These are phyloP conservation scores for Hypericum androsaemum DNA, from an alignment of 345 rosid species.

Conservation along the genomic window DNA sequence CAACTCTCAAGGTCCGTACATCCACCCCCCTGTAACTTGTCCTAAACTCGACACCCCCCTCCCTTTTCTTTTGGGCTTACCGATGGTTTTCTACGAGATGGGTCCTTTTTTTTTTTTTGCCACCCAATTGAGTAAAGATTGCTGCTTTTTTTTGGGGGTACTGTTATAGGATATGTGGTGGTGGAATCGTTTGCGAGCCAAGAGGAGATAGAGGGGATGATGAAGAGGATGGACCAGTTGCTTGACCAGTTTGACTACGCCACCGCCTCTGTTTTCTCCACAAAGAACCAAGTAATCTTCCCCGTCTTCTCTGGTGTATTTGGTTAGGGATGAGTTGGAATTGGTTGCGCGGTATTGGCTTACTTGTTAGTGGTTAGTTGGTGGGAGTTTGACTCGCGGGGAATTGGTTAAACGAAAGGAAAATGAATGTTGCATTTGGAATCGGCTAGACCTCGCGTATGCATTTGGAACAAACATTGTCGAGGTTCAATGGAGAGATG, in stretches of 20 bases:
- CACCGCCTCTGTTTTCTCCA: conserved; percentile 70
- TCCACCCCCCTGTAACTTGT: background rate
- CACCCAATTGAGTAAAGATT: background rate
- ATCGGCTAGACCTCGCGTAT: no score
- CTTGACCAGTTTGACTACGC: conserved; percentile 53
- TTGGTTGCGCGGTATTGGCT: no score
- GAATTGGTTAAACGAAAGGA: no score
- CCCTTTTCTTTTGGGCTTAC: background rate
- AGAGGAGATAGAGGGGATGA: conserved; percentile 48
- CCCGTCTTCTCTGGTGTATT: background rate
- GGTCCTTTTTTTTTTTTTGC: no score
- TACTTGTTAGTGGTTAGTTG: no score
- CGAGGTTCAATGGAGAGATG: no score
- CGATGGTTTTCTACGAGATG: background rate
- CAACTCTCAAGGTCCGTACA: conserved; percentile 40
- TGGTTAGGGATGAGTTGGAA: no score
- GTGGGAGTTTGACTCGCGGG: no score
- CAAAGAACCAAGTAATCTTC: conserved; percentile 59
- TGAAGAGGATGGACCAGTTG: conserved; percentile 60
- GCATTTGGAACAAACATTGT: no score
- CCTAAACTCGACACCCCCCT: background rate
- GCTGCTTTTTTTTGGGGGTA: no score
- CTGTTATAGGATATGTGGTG: conserved; percentile 54
- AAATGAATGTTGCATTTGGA: no score
- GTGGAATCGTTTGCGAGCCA: conserved; percentile 61